Evolutionary conservation across 768 basidiomycete species (phyloP).

Genomic region (Lanmaoa rubissima): DNA sequence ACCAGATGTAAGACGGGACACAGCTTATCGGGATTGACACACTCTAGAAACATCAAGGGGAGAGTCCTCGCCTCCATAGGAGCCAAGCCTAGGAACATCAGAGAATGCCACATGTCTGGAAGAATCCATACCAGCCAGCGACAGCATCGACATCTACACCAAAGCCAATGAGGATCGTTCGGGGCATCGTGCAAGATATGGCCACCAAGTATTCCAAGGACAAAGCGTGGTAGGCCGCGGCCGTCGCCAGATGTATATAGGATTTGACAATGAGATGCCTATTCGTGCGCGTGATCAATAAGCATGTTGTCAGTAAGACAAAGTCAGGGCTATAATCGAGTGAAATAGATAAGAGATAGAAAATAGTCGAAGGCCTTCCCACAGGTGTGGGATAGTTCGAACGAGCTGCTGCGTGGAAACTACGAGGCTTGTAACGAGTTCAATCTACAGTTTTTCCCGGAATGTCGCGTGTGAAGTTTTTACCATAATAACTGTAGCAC

Average conservation of each 20-base stretch:
- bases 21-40: background rate
- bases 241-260: background rate
- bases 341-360: background rate
- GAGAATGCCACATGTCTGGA: background rate
- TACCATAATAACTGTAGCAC: no score
- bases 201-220: background rate
- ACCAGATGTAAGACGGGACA: background rate
- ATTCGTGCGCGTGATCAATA: background rate
- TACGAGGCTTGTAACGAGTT: no score
- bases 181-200: conserved; percentile 39
- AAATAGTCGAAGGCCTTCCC: background rate
- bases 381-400: background rate
- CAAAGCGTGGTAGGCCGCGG: background rate
- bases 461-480: no score
- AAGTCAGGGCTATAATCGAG: background rate
- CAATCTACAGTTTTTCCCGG: no score
- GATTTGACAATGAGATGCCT: background rate
- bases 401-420: no score
- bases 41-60: conserved; percentile 67
- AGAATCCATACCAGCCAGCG: conserved; percentile 55
- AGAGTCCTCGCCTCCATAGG: conserved; percentile 74
- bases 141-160: conserved; percentile 79
- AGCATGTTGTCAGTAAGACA: background rate
- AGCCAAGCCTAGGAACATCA: conserved; percentile 51
- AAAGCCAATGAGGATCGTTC: conserved; percentile 57